These are phyloP conservation scores for Cotoneaster glaucophyllus DNA, from an alignment of 306 rosid genomes.

Conservation along the genomic window DNA sequence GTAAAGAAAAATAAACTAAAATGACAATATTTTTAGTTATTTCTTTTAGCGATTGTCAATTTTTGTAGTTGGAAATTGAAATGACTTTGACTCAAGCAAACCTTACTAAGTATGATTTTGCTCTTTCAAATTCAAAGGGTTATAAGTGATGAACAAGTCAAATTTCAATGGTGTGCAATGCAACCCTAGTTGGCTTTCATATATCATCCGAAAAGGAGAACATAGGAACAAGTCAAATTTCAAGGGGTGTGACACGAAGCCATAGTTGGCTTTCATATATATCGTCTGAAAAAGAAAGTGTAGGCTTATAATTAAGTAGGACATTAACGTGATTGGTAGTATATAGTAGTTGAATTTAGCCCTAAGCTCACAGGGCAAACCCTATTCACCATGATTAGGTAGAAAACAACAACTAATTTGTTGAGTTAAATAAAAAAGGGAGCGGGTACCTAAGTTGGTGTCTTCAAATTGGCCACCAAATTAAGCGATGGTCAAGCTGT, in stretches of 20 bases:
- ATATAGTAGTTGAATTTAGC: too few species aligned
- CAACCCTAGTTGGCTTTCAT: not conserved
- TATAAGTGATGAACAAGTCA: not conserved
- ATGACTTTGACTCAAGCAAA: not conserved
- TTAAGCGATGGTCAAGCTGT: not conserved
- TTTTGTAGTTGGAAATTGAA: not conserved
- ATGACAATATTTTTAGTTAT: not conserved
- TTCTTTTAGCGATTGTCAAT: not conserved
- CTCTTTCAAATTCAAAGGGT: not conserved
- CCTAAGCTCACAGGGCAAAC: too few species aligned
- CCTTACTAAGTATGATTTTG: not conserved
- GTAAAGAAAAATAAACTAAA: not conserved
- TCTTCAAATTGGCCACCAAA: not conserved
- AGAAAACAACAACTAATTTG: too few species aligned
- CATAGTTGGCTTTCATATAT: too few species aligned
- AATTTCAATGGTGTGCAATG: not conserved
- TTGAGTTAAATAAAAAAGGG: too few species aligned
- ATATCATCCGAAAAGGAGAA: not conserved
- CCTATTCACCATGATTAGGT: too few species aligned
- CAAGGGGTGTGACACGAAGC: too few species aligned
- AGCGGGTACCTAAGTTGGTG: not conserved
- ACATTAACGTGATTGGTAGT: too few species aligned
- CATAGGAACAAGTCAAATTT: too few species aligned
- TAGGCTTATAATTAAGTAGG: too few species aligned
- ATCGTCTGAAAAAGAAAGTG: too few species aligned